Evolutionary conservation across 106 monocot species (phyloP).

Genomic region (Apostasia ramifera): DNA sequence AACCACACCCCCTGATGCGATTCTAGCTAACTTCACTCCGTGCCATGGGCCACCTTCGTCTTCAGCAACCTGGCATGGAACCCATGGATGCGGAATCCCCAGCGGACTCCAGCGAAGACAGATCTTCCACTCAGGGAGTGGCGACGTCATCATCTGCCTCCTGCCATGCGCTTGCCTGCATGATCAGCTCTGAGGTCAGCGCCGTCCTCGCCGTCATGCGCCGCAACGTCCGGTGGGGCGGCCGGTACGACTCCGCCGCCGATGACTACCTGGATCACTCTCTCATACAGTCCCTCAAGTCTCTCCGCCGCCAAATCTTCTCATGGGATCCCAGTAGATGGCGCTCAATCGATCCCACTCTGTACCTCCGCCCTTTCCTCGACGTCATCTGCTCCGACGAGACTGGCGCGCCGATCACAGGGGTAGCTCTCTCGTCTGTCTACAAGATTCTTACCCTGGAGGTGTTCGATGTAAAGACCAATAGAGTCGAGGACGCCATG

Average conservation of each 20-base stretch:
- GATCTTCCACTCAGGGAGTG: not conserved
- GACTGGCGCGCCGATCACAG: constrained; percentile 92
- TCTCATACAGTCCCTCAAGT: constrained; percentile 68
- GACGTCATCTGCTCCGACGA: constrained; percentile 90
- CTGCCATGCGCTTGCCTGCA: constrained; percentile 41
- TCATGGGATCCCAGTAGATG: constrained; percentile 30
- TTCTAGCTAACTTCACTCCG: not conserved
- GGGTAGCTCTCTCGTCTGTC: constrained; percentile 72
- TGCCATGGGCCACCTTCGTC: constrained; percentile 14
- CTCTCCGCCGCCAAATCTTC: constrained; percentile 54
- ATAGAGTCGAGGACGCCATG: constrained; percentile 35
- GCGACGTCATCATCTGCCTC: constrained; percentile 8
- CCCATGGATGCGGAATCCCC: constrained; percentile 11
- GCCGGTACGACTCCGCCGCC: constrained; percentile 32
- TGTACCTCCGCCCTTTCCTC: constrained; percentile 75
- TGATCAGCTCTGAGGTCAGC: constrained; percentile 63
- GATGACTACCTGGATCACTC: constrained; percentile 74
- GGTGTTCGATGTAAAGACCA: constrained; percentile 21
- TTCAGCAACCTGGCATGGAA: constrained; percentile 13
- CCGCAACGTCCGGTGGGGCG: constrained; percentile 74
- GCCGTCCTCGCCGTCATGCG: constrained; percentile 90
- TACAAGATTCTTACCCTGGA: constrained; percentile 71
- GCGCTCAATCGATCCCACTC: constrained; percentile 42
- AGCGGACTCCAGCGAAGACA: not conserved
- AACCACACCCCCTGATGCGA: not conserved